Evolutionary conservation across 164 flowering plant species (phyloP).

Genomic region (Berberis thunbergii): DNA sequence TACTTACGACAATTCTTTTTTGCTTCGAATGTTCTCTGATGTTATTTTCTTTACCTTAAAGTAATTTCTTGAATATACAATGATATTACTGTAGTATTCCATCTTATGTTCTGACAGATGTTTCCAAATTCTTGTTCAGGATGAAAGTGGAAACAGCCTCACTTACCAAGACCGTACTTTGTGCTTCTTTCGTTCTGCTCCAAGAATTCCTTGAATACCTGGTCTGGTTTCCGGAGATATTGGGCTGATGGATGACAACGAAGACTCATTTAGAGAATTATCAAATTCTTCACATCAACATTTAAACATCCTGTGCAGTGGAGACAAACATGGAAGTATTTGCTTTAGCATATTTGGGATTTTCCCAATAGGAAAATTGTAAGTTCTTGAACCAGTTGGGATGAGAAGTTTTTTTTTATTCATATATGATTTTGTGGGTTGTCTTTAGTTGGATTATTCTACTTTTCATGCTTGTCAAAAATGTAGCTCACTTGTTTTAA

Average conservation of each 20-base stretch:
- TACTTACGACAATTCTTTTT: too few species aligned
- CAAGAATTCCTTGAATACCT: conserved; percentile 75
- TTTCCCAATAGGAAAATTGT: conserved; percentile 83
- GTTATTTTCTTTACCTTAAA: too few species aligned
- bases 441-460: neutral
- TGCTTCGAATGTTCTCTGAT: too few species aligned
- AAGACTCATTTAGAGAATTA: conserved; percentile 60
- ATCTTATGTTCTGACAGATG: too few species aligned
- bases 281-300: conserved; percentile 66
- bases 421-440: neutral
- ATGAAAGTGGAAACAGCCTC: conserved; percentile 24
- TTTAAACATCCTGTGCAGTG: conserved; percentile 82
- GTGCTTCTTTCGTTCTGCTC: conserved; percentile 92
- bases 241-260: conserved; percentile 68
- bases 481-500: too few species aligned
- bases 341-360: conserved; percentile 93
- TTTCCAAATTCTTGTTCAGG: conserved; percentile 31
- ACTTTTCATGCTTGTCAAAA: too few species aligned
- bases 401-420: neutral
- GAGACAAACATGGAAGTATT: conserved; percentile 77
- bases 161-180: conserved; percentile 78
- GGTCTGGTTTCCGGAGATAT: conserved; percentile 76
- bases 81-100: too few species aligned
- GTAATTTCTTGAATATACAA: too few species aligned
- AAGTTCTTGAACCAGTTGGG: conserved; percentile 24